A percentile compares a stretch with the other conserved stretches of the same genome.
Conservation (phyloP, 306 rosid species). For the Leucaena leucocephala region DNA sequence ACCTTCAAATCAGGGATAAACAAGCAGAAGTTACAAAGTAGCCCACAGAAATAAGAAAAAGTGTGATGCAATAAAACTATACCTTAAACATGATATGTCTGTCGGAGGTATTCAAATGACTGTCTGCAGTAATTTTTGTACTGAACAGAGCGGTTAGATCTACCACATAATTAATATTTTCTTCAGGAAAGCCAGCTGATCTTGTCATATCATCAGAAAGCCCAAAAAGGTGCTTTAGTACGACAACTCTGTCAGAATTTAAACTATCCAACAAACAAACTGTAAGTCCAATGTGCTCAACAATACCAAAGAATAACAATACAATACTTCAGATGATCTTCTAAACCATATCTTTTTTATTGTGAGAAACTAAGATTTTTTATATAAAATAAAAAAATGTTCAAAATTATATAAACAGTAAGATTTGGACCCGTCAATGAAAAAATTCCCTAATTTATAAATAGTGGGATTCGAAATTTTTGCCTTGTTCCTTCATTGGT, state of each 20-base stretch:
- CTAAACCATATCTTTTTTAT: constrained; percentile 8
- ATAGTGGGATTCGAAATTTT: background rate
- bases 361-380: constrained; percentile 4
- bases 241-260: constrained; percentile 67
- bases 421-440: background rate
- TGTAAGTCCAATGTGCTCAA: constrained; percentile 42
- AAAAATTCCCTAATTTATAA: background rate
- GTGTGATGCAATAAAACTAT: constrained; percentile 32
- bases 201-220: constrained; percentile 57
- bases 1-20: constrained; percentile 57
- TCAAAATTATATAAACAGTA: constrained; percentile 2
- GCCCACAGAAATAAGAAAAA: constrained; percentile 5
- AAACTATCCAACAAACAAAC: constrained; percentile 66
- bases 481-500: background rate
- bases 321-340: background rate
- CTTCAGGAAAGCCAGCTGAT: constrained; percentile 63
- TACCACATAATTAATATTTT: constrained; percentile 56
- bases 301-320: constrained; percentile 4
- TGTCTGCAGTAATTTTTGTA: constrained; percentile 57
- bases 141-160: constrained; percentile 61
- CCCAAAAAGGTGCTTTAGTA: constrained; percentile 82
- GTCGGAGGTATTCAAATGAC: constrained; percentile 53
- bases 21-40: constrained; percentile 37
- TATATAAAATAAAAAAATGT: background rate
- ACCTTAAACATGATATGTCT: constrained; percentile 63